Percentiles rank a stretch among this genome's conserved stretches.
phyloP scores from a whole-genome alignment of 192 early-diverging fungal genomes.

The Pilobolus umbonatus region DNA sequence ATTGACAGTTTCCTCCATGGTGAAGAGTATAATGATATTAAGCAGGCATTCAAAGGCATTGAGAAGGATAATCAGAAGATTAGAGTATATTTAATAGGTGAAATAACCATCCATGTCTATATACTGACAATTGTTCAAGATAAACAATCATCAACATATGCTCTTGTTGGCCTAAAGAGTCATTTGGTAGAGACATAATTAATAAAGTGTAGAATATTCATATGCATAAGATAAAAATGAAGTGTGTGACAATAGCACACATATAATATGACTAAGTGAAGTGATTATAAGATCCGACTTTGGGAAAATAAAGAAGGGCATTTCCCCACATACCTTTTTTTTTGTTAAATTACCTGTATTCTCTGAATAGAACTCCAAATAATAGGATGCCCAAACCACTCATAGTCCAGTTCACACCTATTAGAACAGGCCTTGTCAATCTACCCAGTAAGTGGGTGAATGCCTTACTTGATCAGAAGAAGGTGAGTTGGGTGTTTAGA shows the following conservation, averaged over 20 bases:
- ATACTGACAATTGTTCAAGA: not conserved
- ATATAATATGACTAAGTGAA: no score
- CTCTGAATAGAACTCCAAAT: no score
- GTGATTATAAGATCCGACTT: no score
- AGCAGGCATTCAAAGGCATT: not conserved
- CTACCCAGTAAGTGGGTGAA: slow-evolving; percentile 69
- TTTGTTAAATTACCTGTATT: no score
- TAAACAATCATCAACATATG: not conserved
- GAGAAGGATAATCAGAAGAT: not conserved
- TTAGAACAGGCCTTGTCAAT: slow-evolving; percentile 68
- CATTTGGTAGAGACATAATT: not conserved
- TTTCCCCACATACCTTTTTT: no score
- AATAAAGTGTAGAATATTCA: no score
- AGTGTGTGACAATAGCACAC: no score
- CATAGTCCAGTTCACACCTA: slow-evolving; percentile 56
- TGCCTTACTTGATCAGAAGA: slow-evolving; percentile 63
- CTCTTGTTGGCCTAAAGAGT: not conserved
- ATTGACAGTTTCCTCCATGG: not conserved
- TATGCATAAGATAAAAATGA: no score
- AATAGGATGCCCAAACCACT: slow-evolving; percentile 51
- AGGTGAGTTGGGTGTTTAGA: no score
- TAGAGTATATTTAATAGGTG: not conserved
- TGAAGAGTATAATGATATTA: not conserved
- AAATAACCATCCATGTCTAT: not conserved
- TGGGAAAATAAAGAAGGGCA: no score